Conservation (phyloP, 306 rosid species). For the Inga leiocalycina region DNA sequence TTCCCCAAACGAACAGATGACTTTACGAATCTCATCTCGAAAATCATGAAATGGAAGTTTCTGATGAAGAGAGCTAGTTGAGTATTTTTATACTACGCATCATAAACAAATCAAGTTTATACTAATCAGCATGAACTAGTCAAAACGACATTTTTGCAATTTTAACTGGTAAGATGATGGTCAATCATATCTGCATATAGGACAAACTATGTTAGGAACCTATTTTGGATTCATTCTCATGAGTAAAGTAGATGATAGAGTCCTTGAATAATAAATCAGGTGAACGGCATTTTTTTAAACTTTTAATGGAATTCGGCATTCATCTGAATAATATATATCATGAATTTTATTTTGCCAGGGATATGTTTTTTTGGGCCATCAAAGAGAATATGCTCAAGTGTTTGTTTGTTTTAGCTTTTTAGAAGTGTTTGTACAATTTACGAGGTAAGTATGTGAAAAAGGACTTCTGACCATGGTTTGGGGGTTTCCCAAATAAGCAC, state of each 20-base stretch:
- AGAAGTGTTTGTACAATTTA: no score
- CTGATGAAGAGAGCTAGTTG: neutral
- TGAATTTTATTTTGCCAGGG: no score
- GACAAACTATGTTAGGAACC: neutral
- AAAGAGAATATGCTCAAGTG: neutral
- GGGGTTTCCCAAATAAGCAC: no score
- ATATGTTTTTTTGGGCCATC: neutral
- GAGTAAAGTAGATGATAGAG: neutral
- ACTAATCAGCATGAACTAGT: slow-evolving; percentile 14
- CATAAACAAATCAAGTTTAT: neutral
- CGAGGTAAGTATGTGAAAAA: no score
- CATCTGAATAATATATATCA: no score
- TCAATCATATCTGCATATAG: neutral
- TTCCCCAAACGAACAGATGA: slow-evolving; percentile 30
- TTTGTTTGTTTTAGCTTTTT: no score
- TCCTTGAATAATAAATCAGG: slow-evolving; percentile 1
- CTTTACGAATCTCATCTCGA: neutral
- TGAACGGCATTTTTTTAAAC: neutral
- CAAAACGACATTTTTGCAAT: neutral
- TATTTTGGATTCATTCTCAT: slow-evolving; percentile 16
- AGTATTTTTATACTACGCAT: no score
- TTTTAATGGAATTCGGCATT: neutral
- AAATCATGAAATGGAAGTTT: slow-evolving; percentile 19
- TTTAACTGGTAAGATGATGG: neutral
- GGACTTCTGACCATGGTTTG: no score